Conservation (phyloP, 805 yeast genomes). For the Metschnikowia arizonensis region DNA sequence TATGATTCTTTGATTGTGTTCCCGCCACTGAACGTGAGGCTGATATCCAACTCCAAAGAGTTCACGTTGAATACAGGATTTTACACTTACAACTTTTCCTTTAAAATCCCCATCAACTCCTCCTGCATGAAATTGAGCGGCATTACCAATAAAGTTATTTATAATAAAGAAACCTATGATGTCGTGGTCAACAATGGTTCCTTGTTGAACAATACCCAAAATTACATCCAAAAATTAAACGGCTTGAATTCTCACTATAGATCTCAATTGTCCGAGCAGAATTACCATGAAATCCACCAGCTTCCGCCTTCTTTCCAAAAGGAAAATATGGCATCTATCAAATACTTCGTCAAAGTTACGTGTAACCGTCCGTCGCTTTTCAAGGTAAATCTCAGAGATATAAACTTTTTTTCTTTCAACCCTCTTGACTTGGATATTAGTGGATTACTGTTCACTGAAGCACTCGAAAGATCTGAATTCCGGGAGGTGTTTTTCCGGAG, state of each 20-base stretch:
- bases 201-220: conserved; percentile 20
- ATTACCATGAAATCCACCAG: conserved; percentile 11
- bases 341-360: conserved; percentile 59
- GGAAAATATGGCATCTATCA: conserved; percentile 34
- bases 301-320: conserved; percentile 15
- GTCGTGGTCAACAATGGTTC: conserved; percentile 33
- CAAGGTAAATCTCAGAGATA: conserved; percentile 43
- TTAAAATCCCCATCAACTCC: conserved; percentile 40
- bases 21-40: conserved; percentile 48
- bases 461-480: conserved; percentile 27
- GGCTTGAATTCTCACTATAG: not conserved
- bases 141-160: conserved; percentile 30
- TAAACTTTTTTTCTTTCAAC: conserved; percentile 49
- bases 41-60: conserved; percentile 40
- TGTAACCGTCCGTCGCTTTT: conserved; percentile 50
- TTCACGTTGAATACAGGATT: conserved; percentile 49
- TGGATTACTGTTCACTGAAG: conserved; percentile 17
- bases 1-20: conserved; percentile 49
- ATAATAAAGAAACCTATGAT: conserved; percentile 27
- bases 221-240: conserved; percentile 1
- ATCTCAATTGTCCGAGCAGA: not conserved
- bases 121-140: conserved; percentile 31
- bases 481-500: conserved; percentile 37
- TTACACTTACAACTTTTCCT: conserved; percentile 47
- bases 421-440: conserved; percentile 42